phyloP scores from a whole-genome alignment of 1,284 basidiomycete genomes.

The Pseudozyma flocculosa region DNA sequence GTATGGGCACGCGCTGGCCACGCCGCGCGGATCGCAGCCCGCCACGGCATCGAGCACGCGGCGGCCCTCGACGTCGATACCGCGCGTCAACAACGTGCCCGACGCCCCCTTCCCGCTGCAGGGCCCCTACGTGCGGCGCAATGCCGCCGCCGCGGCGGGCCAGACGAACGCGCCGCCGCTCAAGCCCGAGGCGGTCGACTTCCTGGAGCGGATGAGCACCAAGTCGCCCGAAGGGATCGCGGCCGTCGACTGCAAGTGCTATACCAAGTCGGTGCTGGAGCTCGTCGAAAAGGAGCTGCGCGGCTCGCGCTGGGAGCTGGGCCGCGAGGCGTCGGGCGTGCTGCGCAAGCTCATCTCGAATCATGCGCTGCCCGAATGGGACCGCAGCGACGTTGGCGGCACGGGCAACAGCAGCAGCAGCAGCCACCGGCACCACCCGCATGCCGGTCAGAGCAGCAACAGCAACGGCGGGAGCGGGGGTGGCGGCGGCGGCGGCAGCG shows the following conservation, averaged over 20 bases:
- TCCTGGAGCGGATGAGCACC: constrained; percentile 33
- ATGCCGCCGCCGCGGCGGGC: no score
- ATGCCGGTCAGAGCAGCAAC: no score
- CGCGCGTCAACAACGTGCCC: neutral
- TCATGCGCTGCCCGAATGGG: constrained; percentile 21
- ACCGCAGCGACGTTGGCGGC: constrained; percentile 1
- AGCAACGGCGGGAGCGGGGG: neutral
- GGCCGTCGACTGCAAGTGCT: constrained; percentile 34
- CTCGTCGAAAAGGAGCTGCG: constrained; percentile 39
- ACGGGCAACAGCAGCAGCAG: no score
- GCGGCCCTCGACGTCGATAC: constrained; percentile 5
- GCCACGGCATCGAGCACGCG: constrained; percentile 4
- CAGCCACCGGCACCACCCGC: no score
- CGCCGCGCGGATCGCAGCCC: constrained; percentile 8
- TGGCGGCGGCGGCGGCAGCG: no score
- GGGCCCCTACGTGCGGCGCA: no score
- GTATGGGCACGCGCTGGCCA: constrained; percentile 36
- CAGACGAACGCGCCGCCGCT: no score
- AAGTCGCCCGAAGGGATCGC: constrained; percentile 30
- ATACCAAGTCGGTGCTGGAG: constrained; percentile 32
- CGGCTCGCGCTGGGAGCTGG: constrained; percentile 42
- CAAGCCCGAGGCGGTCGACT: constrained; percentile 33
- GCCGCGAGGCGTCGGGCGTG: constrained; percentile 39
- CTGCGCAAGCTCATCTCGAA: constrained; percentile 40
- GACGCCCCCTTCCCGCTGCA: no score